A percentile compares a stretch with the other conserved stretches of the same genome.
Evolutionary conservation across 129 eudicot genomes (phyloP).

Genomic region (Lactuca saligna): DNA sequence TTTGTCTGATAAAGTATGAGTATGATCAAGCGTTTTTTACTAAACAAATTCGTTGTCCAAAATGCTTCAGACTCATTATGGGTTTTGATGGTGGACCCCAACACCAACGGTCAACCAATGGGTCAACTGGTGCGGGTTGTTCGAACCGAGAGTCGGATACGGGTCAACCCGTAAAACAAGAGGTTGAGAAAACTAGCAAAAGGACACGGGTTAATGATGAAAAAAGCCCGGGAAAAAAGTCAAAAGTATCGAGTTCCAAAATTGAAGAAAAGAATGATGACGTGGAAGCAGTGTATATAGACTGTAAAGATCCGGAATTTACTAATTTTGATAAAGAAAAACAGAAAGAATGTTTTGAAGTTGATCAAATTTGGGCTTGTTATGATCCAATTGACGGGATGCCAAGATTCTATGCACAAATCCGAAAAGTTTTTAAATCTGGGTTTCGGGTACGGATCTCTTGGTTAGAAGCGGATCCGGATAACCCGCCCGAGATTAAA

Average conservation of each 20-base stretch:
- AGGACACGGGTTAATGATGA: neutral
- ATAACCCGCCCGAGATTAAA: conserved; percentile 27
- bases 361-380: conserved; percentile 82
- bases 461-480: conserved; percentile 78
- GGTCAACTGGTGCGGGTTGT: conserved; percentile 20
- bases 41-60: conserved; percentile 38
- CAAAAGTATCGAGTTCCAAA: neutral
- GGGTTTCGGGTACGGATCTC: conserved; percentile 57
- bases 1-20: conserved; percentile 41
- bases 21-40: conserved; percentile 28
- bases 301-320: conserved; percentile 60
- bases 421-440: conserved; percentile 44
- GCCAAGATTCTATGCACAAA: conserved; percentile 84
- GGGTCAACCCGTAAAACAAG: conserved; percentile 35
- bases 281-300: conserved; percentile 16
- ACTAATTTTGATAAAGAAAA: conserved; percentile 59
- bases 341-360: conserved; percentile 51
- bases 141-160: conserved; percentile 15
- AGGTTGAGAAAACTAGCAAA: conserved; percentile 3
- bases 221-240: neutral
- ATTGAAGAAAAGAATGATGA: conserved; percentile 22
- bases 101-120: conserved; percentile 1
- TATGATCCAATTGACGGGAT: conserved; percentile 66
- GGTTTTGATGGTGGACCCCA: conserved; percentile 39
- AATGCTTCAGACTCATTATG: conserved; percentile 35